Percentiles rank a stretch among this genome's conserved stretches.
Conservation (phyloP, 2,329 filamentous ascomycete genomes). For the Lasiodiplodia theobromae region DNA sequence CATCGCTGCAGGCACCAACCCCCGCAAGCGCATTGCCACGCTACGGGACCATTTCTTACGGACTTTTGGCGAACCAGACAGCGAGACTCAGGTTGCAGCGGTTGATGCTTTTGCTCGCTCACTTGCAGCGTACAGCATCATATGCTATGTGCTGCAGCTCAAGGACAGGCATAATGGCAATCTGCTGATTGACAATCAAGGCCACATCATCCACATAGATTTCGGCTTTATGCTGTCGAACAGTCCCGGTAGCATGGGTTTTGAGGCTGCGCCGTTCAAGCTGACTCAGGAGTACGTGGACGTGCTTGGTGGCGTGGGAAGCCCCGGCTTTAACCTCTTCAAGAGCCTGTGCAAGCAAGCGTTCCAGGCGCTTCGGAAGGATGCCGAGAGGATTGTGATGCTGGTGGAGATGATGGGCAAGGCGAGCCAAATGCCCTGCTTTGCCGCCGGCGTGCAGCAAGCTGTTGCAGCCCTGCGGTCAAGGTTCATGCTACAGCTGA, state of each 20-base stretch:
- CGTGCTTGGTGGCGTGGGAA: constrained; percentile 76
- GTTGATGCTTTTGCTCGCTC: constrained; percentile 81
- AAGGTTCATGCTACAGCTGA: constrained; percentile 82
- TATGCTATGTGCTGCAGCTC: constrained; percentile 82
- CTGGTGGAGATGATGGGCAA: constrained; percentile 84
- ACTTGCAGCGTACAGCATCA: constrained; percentile 85
- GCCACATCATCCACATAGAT: constrained; percentile 87
- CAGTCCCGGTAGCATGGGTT: constrained; percentile 82
- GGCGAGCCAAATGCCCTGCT: constrained; percentile 86
- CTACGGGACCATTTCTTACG: constrained; percentile 83
- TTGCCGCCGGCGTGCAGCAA: constrained; percentile 74
- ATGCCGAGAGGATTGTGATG: constrained; percentile 81
- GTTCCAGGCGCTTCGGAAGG: constrained; percentile 80
- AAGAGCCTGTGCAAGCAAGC: constrained; percentile 82
- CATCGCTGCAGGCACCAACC: constrained; percentile 75
- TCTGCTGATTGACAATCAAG: constrained; percentile 83
- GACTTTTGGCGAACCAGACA: constrained; percentile 74
- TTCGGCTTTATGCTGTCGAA: constrained; percentile 92
- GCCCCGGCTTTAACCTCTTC: constrained; percentile 75
- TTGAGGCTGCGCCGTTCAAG: constrained; percentile 88
- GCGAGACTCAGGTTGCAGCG: constrained; percentile 72
- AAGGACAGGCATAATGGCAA: constrained; percentile 90
- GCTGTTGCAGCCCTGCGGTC: constrained; percentile 74
- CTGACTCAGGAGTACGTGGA: constrained; percentile 86
- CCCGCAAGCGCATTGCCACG: constrained; percentile 77